phyloP scores from a whole-genome alignment of 352 stramenopile species.

The Phytophthora syringae region DNA sequence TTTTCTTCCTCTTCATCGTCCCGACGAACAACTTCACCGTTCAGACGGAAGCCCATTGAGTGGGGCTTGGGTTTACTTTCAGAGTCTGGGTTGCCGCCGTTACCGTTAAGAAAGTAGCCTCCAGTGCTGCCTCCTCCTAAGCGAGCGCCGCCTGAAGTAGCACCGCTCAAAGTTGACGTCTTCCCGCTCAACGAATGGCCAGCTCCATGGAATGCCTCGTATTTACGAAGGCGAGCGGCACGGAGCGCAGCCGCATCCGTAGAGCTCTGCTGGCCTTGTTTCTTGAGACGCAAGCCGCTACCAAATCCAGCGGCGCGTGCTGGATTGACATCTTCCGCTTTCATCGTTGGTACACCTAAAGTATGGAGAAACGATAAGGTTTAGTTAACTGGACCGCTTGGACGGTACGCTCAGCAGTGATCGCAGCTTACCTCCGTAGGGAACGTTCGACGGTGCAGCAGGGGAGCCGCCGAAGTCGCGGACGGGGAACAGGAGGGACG shows the following conservation, averaged over 20 bases:
- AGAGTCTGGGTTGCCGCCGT: not conserved
- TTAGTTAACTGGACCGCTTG: not conserved
- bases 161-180: constrained; percentile 38
- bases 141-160: constrained; percentile 19
- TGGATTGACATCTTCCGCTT: constrained; percentile 49
- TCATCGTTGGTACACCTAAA: constrained; percentile 73
- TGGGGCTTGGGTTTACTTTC: constrained; percentile 16
- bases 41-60: constrained; percentile 34
- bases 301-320: constrained; percentile 46
- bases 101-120: constrained; percentile 22
- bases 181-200: constrained; percentile 75
- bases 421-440: constrained; percentile 61
- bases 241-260: constrained; percentile 75
- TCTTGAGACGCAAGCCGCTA: constrained; percentile 77
- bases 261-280: constrained; percentile 53
- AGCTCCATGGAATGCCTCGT: constrained; percentile 86
- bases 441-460: constrained; percentile 49
- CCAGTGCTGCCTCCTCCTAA: constrained; percentile 37
- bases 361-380: not conserved
- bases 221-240: constrained; percentile 75
- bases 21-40: constrained; percentile 33
- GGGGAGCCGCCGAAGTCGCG: constrained; percentile 28
- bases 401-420: not conserved
- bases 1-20: constrained; percentile 52
- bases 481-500: constrained; percentile 52